These are phyloP conservation scores for Aschersonia sp. DNA, from an alignment of 2,329 filamentous ascomycete genomes.

Conservation along the genomic window DNA sequence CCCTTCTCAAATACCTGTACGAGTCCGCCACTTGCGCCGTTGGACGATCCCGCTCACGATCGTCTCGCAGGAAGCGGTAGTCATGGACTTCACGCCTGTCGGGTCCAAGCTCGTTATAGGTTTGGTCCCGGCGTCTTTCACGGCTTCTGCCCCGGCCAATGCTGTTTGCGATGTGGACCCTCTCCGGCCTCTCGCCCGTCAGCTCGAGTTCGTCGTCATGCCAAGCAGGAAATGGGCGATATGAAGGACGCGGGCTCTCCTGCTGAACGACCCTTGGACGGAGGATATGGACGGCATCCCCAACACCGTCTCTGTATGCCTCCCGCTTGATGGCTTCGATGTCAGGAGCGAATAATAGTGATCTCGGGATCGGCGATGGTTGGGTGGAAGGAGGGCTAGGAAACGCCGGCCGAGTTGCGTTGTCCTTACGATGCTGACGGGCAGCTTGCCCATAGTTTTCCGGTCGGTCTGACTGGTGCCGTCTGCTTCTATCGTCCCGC, in stretches of 20 bases:
- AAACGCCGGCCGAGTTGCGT: not conserved
- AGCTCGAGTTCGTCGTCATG: not conserved
- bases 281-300: not conserved
- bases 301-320: not conserved
- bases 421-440: not conserved
- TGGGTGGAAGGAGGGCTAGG: not conserved
- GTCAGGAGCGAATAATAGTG: not conserved
- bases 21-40: too few species aligned
- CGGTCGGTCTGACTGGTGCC: conserved; percentile 5
- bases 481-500: conserved; percentile 5
- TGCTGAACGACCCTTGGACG: not conserved
- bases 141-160: not conserved
- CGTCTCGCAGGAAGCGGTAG: too few species aligned
- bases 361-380: not conserved
- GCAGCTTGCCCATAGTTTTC: conserved; percentile 6
- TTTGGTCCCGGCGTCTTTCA: not conserved
- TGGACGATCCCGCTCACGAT: too few species aligned
- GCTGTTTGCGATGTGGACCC: not conserved
- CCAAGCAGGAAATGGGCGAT: not conserved
- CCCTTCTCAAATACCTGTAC: too few species aligned
- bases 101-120: not conserved
- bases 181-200: not conserved
- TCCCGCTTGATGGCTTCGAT: not conserved
- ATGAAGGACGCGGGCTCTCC: not conserved
- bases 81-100: too few species aligned